Evolutionary conservation across 331 rosid genomes (phyloP), one percentile per base, ranked within the genome.

Genomic region (Spiraea crenata): DNA sequence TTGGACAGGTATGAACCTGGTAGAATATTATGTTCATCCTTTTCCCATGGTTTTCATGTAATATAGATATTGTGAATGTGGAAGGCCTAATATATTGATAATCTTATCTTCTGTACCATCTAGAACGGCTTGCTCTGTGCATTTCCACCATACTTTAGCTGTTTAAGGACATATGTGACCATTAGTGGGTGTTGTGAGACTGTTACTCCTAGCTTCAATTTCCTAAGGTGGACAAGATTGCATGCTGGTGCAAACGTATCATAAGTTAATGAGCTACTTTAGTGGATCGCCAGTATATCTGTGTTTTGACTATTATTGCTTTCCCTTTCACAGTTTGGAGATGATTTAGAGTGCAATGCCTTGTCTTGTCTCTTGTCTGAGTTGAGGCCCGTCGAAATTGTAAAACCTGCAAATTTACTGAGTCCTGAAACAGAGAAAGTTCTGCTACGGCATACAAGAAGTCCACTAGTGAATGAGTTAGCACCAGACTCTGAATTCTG

Each of bases 311-410:
- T 65, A 67, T 73, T 47, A 3, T 63, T 75, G 67, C 55, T 83
- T 57, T 82, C 54, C 63, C 17, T 67, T 42, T 76, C 51, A 74
- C 89, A 91, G 99, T 91, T 95, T 81, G 80, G 63, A 75, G 96
- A 95, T 76, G 96, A 95, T 78, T 78, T 75, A 25, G 97, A 95
- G 78, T 89, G 96, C 90, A 86, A 83, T 78, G 82, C 93, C 54
- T 67, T 95, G 82, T 81, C 96, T 74, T 80, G 89, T 78, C 83
- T 95, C 67, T 78, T 95, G 80, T 87, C 97, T 37, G 97, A 95
- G 93, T 61, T 89, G 78, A 87, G 97, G 84, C 99, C 97, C 1
- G 97, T 91, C 63, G 99, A 95, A 85, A 85, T 95, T 75, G 79
- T 95, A 55, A 89, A 95, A 81, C 97, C 99, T 56, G 84, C 91